Base-by-base conservation (phyloP, 2,329 filamentous ascomycete species). In the Thielaviopsis populi region DNA sequence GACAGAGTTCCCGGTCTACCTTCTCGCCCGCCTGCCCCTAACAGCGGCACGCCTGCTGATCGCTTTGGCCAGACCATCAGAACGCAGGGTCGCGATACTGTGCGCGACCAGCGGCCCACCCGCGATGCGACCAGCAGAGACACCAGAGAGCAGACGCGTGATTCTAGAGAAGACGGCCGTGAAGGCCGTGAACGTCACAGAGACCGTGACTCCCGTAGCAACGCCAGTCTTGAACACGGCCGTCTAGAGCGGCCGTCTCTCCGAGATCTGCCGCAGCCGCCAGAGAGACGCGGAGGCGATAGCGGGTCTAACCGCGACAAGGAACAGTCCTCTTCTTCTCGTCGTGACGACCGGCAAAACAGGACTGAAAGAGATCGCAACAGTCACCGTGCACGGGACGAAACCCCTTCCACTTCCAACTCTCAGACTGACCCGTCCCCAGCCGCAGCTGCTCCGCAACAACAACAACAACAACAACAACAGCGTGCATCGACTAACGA, bases 271-370 rank as follows among this genome's bases (percentile, higher is more conserved):
- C 43, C 73, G 72, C 66, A 72, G 17, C 73, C 86, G 6, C 84
- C 84, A 1, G 83, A 74, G 63, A 77, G 82, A 63, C 83, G 59
- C 11, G 42, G 58, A 6, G 22, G 10, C n/a, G 62, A 62, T 41
- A 56, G 17, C 41, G 42, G 7, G 11, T 61, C 46, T 17, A 37
- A 3, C 13, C 61, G 64, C 11, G 64, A 66, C 24, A 63, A 66
- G n/a, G 61, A 66, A 13, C 53, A 62, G n/a, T 56, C 64, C 30
- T 62, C 53, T 37, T 27, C 53, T 15, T 63, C 43, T 17, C 61
- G 61, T 8, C 60, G 61, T 43, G 60, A 60, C n/a, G 64, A 63
- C 4, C 61, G 70, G 15, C 59, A 67, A 13, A 65, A 66, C 22
- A 68, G 70, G 15, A 71, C 72, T 27, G 67, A 59, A 63, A 68